Evolutionary conservation across 768 basidiomycete genomes (phyloP).

Genomic region (Pleurotus djamor): DNA sequence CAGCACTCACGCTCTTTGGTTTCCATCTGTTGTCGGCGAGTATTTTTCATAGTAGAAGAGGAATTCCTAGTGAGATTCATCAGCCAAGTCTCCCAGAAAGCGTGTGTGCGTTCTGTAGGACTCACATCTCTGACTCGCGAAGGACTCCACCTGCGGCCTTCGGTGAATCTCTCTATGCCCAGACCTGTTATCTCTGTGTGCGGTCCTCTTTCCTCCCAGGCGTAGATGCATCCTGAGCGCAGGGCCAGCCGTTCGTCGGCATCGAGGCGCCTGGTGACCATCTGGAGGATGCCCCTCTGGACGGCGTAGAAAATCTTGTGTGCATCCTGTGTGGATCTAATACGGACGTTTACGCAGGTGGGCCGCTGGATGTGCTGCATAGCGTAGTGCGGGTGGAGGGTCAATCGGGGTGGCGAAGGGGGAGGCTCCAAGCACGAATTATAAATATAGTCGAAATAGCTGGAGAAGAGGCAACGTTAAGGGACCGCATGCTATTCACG

Average conservation of each 20-base stretch:
- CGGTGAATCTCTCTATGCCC: slow-evolving; percentile 84
- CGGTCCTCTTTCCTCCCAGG: slow-evolving; percentile 76
- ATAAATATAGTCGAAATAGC: not conserved
- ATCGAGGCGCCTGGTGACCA: slow-evolving; percentile 77
- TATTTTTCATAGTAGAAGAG: slow-evolving; percentile 84
- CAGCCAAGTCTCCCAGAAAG: slow-evolving; percentile 5
- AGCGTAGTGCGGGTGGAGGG: slow-evolving; percentile 8
- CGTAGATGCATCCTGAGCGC: slow-evolving; percentile 52
- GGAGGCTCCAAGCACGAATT: not conserved
- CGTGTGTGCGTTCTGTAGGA: not conserved
- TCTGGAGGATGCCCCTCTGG: slow-evolving; percentile 56
- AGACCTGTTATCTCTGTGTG: slow-evolving; percentile 72
- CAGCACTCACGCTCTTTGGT: slow-evolving; percentile 36
- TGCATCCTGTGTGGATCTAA: slow-evolving; percentile 75
- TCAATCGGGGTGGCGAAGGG: not conserved
- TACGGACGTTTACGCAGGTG: slow-evolving; percentile 69
- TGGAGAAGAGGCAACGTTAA: not conserved
- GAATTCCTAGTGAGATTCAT: slow-evolving; percentile 56
- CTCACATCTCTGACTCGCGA: slow-evolving; percentile 81
- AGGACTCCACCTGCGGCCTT: slow-evolving; percentile 81
- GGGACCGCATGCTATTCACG: slow-evolving; percentile 8
- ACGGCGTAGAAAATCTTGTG: slow-evolving; percentile 81
- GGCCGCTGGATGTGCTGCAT: slow-evolving; percentile 60
- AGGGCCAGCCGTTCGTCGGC: slow-evolving; percentile 69
- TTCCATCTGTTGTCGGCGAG: slow-evolving; percentile 42